Conservation (phyloP, 2,329 filamentous ascomycete genomes). For the Botryosphaeria dothidea region DNA sequence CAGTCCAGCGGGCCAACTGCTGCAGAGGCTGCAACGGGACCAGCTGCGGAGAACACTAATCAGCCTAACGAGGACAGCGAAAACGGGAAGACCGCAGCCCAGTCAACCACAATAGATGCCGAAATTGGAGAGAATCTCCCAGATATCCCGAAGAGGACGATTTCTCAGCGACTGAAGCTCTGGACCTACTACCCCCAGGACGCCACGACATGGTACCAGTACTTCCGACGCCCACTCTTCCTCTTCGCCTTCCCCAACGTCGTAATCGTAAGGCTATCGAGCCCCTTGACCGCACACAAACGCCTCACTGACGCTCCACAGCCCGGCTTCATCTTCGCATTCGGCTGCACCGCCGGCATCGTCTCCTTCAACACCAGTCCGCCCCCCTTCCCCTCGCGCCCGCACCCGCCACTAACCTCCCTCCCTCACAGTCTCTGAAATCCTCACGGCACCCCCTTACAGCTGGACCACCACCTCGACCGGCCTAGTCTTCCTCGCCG, state of each 20-base stretch:
- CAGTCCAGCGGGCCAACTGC: not conserved
- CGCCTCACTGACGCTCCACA: not conserved
- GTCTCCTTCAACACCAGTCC: constrained; percentile 43
- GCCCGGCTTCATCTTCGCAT: constrained; percentile 41
- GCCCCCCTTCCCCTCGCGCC: constrained; percentile 34
- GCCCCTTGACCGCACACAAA: not conserved
- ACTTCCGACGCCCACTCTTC: constrained; percentile 42
- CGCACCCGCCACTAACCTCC: constrained; percentile 31
- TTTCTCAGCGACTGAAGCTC: constrained; percentile 25
- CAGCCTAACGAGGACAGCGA: not conserved
- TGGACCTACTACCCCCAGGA: constrained; percentile 35
- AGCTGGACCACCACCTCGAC: constrained; percentile 37
- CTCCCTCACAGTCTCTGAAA: constrained; percentile 34
- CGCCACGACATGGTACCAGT: constrained; percentile 40
- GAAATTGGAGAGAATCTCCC: constrained; percentile 16
- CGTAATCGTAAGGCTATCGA: constrained; percentile 29
- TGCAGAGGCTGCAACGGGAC: not conserved
- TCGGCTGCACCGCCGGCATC: constrained; percentile 44
- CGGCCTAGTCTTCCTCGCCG: constrained; percentile 27
- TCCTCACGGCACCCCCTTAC: constrained; percentile 39
- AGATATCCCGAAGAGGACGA: constrained; percentile 23
- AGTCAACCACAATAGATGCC: not conserved
- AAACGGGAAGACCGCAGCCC: not conserved
- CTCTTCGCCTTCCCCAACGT: constrained; percentile 44
- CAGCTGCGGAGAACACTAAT: not conserved